Base-by-base conservation (phyloP, 1,139 yeast genomes). In the Saccharomycopsis crataegensis region DNA sequence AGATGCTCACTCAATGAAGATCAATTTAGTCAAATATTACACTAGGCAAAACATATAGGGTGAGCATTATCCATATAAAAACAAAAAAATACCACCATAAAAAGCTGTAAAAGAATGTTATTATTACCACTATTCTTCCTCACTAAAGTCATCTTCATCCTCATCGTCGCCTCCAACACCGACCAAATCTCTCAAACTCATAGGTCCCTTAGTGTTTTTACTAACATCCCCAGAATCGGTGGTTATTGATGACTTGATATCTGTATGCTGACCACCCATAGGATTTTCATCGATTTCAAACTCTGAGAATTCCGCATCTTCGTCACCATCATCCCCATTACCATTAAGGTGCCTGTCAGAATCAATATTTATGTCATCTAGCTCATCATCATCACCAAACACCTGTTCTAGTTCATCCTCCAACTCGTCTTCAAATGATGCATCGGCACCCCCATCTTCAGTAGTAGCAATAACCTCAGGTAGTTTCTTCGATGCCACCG, bases 241-340 rank as follows among this genome's bases (percentile, higher is more conserved):
- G 31, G 14, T 37, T n/a, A 37, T 31, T 41, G 12, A n/a, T n/a
- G n/a, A n/a, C n/a, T n/a, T n/a, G n/a, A n/a, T n/a, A n/a, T n/a
- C n/a, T n/a, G n/a, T n/a, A n/a, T n/a, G n/a, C n/a, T 36, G n/a
- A 16, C 17, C 31, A 22, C 41, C 28, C 8, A 31, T 16, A 36
- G 46, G 46, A 22, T 54, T 55, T 28, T 54, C 57, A n/a, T 54
- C 55, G 11, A 54, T 48, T 12, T 52, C 55, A 52, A 54, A 52
- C 11, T 46, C 56, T 8, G 49, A 46, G 16, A 45, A 33, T 8
- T 36, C 49, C 3, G 28, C 51, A 9, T 42, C 48, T 7, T 49
- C 54, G 11, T 33, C 44, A 28, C 38, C 51, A 8, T 28, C 45
- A 34, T n/a, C 36, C 6, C 36, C 36, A n/a, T n/a, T n/a, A 14